These are phyloP conservation scores for Forsythia viridissima DNA, from an alignment of 257 asterid species.

Conservation along the genomic window DNA sequence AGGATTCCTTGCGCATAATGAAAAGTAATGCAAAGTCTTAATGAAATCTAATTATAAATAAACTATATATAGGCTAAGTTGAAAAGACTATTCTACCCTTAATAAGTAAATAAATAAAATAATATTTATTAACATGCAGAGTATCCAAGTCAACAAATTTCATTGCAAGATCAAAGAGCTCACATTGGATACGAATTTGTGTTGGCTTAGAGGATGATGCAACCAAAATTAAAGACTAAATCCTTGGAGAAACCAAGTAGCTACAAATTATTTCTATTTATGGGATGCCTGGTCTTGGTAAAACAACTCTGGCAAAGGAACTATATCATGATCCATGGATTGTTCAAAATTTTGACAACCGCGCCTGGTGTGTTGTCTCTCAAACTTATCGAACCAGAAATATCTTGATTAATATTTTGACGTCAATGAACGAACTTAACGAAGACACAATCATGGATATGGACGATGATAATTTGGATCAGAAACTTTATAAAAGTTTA, in stretches of 20 bases:
- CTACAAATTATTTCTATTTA: constrained; percentile 28
- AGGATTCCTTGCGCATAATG: too few species aligned
- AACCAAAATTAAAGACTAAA: neutral
- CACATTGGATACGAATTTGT: neutral
- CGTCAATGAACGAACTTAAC: too few species aligned
- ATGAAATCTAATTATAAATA: too few species aligned
- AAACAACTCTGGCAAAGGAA: constrained; percentile 34
- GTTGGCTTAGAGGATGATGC: neutral
- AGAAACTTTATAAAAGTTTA: neutral
- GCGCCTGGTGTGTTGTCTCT: neutral
- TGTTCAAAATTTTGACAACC: constrained; percentile 21
- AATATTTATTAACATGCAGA: too few species aligned
- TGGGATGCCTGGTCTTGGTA: constrained; percentile 47
- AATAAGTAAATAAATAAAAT: too few species aligned
- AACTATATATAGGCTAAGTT: too few species aligned
- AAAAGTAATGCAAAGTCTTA: too few species aligned
- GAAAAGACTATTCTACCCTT: too few species aligned
- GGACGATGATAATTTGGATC: too few species aligned
- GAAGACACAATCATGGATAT: too few species aligned
- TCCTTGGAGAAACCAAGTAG: neutral
- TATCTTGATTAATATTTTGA: neutral
- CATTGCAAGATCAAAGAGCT: neutral
- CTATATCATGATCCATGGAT: constrained; percentile 22
- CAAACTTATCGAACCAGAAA: too few species aligned
- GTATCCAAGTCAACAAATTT: neutral